Conservation (phyloP, 306 rosid genomes). For the Senna siamea region DNA sequence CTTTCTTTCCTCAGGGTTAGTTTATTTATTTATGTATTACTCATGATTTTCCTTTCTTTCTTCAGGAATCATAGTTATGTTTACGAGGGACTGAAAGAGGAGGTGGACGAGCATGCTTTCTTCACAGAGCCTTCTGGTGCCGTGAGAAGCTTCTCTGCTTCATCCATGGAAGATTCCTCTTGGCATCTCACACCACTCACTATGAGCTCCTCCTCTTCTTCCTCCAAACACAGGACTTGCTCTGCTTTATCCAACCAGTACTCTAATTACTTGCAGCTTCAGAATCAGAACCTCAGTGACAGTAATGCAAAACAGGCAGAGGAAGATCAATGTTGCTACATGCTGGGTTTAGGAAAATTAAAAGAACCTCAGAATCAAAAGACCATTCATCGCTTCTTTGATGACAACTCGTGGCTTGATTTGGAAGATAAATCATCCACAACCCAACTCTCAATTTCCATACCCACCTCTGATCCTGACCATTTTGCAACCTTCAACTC, state of each 20-base stretch:
- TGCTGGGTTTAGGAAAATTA: conserved; percentile 43
- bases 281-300: conserved; percentile 51
- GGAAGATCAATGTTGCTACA: conserved; percentile 49
- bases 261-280: conserved; percentile 72
- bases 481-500: conserved; percentile 66
- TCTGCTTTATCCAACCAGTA: conserved; percentile 61
- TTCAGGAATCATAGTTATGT: conserved; percentile 51
- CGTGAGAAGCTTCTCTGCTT: conserved; percentile 73
- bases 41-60: neutral
- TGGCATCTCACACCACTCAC: conserved; percentile 89
- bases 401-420: conserved; percentile 86
- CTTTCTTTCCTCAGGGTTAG: neutral
- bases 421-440: conserved; percentile 83
- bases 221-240: conserved; percentile 64
- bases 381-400: conserved; percentile 89
- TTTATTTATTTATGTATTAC: too few relatives aligned
- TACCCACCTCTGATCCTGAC: conserved; percentile 70
- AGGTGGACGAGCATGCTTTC: conserved; percentile 82
- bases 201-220: conserved; percentile 76
- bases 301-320: conserved; percentile 1
- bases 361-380: conserved; percentile 80
- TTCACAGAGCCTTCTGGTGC: conserved; percentile 87
- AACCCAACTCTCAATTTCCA: conserved; percentile 86
- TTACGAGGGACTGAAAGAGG: conserved; percentile 78
- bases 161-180: conserved; percentile 70